Conservation (phyloP, 441 rosid genomes). For the Aquilaria agallochum region DNA sequence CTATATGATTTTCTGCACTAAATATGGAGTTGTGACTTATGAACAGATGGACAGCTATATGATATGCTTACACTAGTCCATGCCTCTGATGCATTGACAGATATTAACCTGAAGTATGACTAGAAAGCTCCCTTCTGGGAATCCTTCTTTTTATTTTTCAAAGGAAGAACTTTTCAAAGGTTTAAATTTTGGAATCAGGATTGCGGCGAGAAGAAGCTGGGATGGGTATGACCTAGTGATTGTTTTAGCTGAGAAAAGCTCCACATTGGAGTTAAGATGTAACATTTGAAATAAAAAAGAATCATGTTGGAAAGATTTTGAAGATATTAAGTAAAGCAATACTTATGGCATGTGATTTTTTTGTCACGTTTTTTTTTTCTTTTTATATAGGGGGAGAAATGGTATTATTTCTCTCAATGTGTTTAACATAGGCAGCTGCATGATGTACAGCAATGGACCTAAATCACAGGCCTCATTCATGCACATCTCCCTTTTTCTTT, state of each 20-base stretch:
- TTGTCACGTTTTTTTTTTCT: too few species aligned
- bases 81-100: too few species aligned
- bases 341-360: background rate
- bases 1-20: conserved; percentile 4
- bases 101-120: background rate
- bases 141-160: background rate
- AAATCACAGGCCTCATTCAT: too few species aligned
- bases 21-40: background rate
- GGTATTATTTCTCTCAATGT: too few species aligned
- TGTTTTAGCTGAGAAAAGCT: background rate
- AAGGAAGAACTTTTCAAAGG: conserved; percentile 10
- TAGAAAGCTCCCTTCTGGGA: background rate
- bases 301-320: too few species aligned
- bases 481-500: too few species aligned
- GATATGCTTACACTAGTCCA: too few species aligned
- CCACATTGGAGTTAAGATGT: too few species aligned
- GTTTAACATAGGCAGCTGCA: too few species aligned
- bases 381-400: too few species aligned
- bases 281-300: too few species aligned
- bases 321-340: background rate
- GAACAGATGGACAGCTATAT: background rate
- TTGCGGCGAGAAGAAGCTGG: conserved; percentile 32
- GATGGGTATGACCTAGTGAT: background rate
- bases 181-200: conserved; percentile 8
- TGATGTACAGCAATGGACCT: too few species aligned